phyloP scores from a whole-genome alignment of 78 protist species.

The Dictyostelium purpureum region DNA sequence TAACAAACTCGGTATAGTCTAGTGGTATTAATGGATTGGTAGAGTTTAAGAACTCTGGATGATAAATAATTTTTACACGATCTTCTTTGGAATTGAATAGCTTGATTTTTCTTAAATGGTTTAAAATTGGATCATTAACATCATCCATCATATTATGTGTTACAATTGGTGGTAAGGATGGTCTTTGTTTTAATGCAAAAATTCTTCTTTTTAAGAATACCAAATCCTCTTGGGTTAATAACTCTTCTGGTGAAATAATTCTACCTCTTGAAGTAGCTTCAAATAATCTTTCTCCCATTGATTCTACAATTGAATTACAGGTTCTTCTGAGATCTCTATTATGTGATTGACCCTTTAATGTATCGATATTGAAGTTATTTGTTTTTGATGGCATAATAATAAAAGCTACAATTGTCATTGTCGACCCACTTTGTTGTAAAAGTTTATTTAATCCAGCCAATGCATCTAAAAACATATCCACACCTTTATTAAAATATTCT shows the following conservation, averaged over 20 bases:
- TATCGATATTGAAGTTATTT: slow-evolving; percentile 85
- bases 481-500: slow-evolving; percentile 91
- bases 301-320: slow-evolving; percentile 56
- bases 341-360: slow-evolving; percentile 85
- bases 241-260: slow-evolving; percentile 57
- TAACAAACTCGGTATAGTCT: slow-evolving; percentile 89
- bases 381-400: slow-evolving; percentile 85
- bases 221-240: slow-evolving; percentile 46
- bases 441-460: slow-evolving; percentile 80
- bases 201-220: slow-evolving; percentile 82
- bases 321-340: slow-evolving; percentile 71
- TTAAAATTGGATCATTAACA: slow-evolving; percentile 44
- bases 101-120: slow-evolving; percentile 59
- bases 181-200: slow-evolving; percentile 19
- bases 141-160: slow-evolving; percentile 91
- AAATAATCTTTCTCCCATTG: slow-evolving; percentile 72
- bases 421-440: slow-evolving; percentile 56
- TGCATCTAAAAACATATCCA: slow-evolving; percentile 85
- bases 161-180: slow-evolving; percentile 85
- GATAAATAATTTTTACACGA: slow-evolving; percentile 90
- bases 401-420: slow-evolving; percentile 86
- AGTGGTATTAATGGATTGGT: slow-evolving; percentile 87
- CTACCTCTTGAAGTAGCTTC: slow-evolving; percentile 76
- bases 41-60: slow-evolving; percentile 89
- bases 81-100: slow-evolving; percentile 78